phyloP scores from a whole-genome alignment of 331 rosid species.

The Acacia concinna region DNA sequence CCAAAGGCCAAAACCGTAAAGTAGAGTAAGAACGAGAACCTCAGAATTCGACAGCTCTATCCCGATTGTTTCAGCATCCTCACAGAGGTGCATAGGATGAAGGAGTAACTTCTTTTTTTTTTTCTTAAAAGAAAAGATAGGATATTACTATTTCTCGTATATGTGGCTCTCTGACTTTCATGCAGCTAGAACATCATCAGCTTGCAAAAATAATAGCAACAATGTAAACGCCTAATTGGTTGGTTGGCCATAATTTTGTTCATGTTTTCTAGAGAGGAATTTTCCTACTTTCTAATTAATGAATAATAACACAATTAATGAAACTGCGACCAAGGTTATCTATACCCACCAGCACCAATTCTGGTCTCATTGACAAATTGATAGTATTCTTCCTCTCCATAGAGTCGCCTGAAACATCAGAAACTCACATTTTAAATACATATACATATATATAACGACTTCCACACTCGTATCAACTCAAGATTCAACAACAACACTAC shows the following conservation, averaged over 20 bases:
- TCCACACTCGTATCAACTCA: neutral
- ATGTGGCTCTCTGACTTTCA: neutral
- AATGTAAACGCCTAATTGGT: neutral
- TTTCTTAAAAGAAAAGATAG: neutral
- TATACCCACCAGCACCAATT: slow-evolving; percentile 1
- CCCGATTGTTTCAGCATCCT: neutral
- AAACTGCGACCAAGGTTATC: slow-evolving; percentile 14
- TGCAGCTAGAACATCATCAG: neutral
- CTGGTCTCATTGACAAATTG: slow-evolving; percentile 35
- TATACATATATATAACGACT: neutral
- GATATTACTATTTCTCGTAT: neutral
- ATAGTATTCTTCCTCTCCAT: slow-evolving; percentile 57
- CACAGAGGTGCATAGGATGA: neutral
- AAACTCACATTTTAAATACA: neutral
- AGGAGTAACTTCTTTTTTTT: neutral
- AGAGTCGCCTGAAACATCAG: slow-evolving; percentile 54
- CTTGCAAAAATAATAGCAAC: neutral
- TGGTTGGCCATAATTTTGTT: neutral
- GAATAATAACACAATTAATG: slow-evolving; percentile 14
- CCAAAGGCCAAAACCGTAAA: neutral
- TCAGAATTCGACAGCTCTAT: neutral
- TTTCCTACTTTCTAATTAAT: neutral
- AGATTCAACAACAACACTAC: slow-evolving; percentile 10
- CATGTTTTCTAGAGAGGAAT: neutral
- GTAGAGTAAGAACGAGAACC: neutral